Evolutionary conservation across 2,329 filamentous ascomycete genomes (phyloP), one percentile per base, ranked within the genome.

Genomic region (Arthrobotrys megalospora): DNA sequence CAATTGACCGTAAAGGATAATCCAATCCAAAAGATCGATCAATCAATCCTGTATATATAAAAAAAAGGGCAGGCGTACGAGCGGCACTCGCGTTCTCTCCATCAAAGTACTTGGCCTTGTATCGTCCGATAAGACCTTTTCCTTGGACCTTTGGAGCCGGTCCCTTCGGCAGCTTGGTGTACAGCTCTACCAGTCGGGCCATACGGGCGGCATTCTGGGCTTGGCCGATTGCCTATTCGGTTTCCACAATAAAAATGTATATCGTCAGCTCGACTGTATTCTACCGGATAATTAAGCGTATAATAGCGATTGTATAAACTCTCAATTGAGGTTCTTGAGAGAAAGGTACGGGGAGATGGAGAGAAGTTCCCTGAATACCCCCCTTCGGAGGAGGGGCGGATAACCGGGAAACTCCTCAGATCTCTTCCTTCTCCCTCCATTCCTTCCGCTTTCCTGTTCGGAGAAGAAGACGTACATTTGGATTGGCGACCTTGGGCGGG

Each of bases 121-220:
- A 99, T 86, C 93, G 90, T 84, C 91, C 92, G 83, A 97, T 87
- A 80, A 97, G 87, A 83, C 96, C 95, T 84, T 90, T 92, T 82
- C 92, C 86, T 89, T 97, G 90, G 82, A 90, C 86, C 86, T 93
- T 91, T 83, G 96, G 94, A 83, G 94, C 94, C 82, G 93, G 86
- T 83, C 96, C 96, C 84, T 94, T 93, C 85, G 96, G 96, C 78
- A 99, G 93, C 87, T 95, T 96, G 88, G 96, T 93, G 90, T 99
- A 99, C 90, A 99, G 98, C 88, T 90, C 93, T 86, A 98, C 95
- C 83, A 99, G 94, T 84, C 94, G 93, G 86, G 97, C 92, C 96
- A 99, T 98, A 85, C 95, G 93, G 84, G 94, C 90, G 85, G 96
- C 96, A 90, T 98, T 95, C 85, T 94, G 93, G 82, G 94, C 94